A percentile compares a stretch with the other conserved stretches of the same genome.
Conservation (phyloP, 441 rosid species). For the Cnidoscolus chayamansa region DNA sequence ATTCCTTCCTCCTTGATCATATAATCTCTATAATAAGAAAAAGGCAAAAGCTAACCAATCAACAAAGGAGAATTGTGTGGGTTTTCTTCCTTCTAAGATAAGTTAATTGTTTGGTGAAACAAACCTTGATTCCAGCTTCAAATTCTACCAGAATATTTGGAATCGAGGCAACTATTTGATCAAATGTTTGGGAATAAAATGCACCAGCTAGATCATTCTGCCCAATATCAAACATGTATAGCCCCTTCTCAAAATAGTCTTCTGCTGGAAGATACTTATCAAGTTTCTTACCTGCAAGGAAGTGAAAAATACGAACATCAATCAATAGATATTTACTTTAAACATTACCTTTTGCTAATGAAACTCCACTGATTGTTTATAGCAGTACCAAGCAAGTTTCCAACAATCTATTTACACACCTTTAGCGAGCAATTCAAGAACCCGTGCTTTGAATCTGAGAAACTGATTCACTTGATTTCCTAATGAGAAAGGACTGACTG, state of each 20-base stretch:
- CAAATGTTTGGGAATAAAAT: slow-evolving; percentile 77
- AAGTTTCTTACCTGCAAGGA: slow-evolving; percentile 47
- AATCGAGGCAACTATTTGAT: slow-evolving; percentile 72
- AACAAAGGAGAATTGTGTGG: background rate
- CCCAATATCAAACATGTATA: slow-evolving; percentile 92
- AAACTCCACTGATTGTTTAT: background rate
- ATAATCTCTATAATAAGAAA: slow-evolving; percentile 45
- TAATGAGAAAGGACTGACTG: slow-evolving; percentile 79
- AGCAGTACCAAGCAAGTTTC: background rate
- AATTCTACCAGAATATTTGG: slow-evolving; percentile 66
- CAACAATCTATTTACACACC: slow-evolving; percentile 28
- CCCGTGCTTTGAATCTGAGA: slow-evolving; percentile 63
- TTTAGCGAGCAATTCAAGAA: slow-evolving; percentile 59
- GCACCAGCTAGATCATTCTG: slow-evolving; percentile 97
- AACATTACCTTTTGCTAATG: background rate
- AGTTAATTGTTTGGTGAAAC: background rate
- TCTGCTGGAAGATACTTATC: slow-evolving; percentile 56
- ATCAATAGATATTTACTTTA: background rate
- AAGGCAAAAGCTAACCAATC: background rate
- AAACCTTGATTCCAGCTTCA: slow-evolving; percentile 72
- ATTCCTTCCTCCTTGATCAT: slow-evolving; percentile 77
- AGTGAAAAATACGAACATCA: background rate
- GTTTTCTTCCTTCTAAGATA: background rate
- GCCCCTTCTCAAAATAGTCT: slow-evolving; percentile 64
- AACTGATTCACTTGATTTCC: slow-evolving; percentile 84